phyloP scores from a whole-genome alignment of 1,284 basidiomycete species.

The Papiliotrema fonsecae region DNA sequence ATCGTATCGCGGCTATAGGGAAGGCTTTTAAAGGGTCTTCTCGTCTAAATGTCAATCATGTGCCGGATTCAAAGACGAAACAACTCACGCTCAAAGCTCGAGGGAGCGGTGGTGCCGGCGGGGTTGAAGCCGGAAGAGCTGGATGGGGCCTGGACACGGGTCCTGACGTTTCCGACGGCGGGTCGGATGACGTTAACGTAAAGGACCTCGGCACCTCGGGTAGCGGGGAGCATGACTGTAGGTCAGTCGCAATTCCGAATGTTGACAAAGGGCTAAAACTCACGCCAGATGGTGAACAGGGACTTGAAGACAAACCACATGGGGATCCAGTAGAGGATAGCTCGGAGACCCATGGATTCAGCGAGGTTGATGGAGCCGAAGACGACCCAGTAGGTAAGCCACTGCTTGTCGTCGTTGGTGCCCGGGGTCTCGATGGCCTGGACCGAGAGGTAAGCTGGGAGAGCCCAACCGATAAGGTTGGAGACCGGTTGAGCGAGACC shows the following conservation, averaged over 20 bases:
- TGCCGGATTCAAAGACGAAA: background rate
- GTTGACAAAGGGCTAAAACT: constrained; percentile 10
- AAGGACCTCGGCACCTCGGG: constrained; percentile 66
- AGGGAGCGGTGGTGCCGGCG: constrained; percentile 36
- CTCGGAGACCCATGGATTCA: constrained; percentile 45
- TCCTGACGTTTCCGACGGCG: constrained; percentile 53
- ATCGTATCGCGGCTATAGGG: background rate
- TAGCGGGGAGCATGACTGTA: constrained; percentile 45
- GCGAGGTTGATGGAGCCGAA: constrained; percentile 48
- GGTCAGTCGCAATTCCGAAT: background rate
- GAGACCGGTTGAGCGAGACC: constrained; percentile 48
- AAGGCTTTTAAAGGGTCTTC: constrained; percentile 31
- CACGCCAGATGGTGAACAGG: constrained; percentile 71
- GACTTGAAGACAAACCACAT: constrained; percentile 89
- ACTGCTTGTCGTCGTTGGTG: constrained; percentile 51
- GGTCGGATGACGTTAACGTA: constrained; percentile 68
- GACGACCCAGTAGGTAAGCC: constrained; percentile 50
- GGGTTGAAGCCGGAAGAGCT: constrained; percentile 28
- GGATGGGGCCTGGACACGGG: constrained; percentile 13
- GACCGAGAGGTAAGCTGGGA: constrained; percentile 50
- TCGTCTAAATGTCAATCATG: constrained; percentile 22
- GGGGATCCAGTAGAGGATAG: constrained; percentile 48
- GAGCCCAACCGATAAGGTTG: constrained; percentile 50
- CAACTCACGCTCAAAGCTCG: constrained; percentile 40
- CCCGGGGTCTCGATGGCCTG: constrained; percentile 49